Base-by-base conservation (phyloP, 768 basidiomycete species). In the Auricularia cornea region DNA sequence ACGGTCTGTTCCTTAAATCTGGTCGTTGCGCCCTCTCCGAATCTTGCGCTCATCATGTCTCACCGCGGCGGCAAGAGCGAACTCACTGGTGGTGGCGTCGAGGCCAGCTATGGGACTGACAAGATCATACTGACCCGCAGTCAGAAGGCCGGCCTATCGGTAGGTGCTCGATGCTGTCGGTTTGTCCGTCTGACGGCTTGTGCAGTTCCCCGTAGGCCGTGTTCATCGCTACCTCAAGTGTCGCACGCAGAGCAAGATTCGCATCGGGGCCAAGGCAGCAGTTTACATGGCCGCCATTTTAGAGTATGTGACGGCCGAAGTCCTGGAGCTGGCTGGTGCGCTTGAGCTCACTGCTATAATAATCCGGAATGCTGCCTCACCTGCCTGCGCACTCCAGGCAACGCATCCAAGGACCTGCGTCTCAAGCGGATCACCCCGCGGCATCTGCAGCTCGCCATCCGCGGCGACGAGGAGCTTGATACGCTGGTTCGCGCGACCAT, bases 401-500 rank as follows among this genome's bases (percentile, higher is more conserved):
- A 98, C 74, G 95, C 95, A 31, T 96, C 94, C 2, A 96, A 97
- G 72, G 95, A 98, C 78, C 83, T 97, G n/a, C 85, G 90, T 59
- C 93, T 96, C 57, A 98, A 97, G 75, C 92, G 95, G 74, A 95
- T 98, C 73, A 96, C 93, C 0, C 95, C 95, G 20, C 88, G 95
- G 68, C 95, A 98, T 77, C 75, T 98, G 67, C 95, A 97, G 74
- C 85, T 97, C 31, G 95, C 95, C 30, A 98, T 98, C 67, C 89
- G 94, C 65, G 95, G 95, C 35, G 95, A 98, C 74, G 94, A 97
- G 74, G 95, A 98, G 72, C 87, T 98, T n/a, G 95, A 98, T 72
- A 89, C 86, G 20, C 86, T 98, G 64, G 94, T 98, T 31, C 85
- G 88, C 61, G 95, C 94, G 3, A 97, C 95, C 3, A 96, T 97